Conservation (phyloP, 164 flowering plant species). For the Nelumbo lutea region DNA sequence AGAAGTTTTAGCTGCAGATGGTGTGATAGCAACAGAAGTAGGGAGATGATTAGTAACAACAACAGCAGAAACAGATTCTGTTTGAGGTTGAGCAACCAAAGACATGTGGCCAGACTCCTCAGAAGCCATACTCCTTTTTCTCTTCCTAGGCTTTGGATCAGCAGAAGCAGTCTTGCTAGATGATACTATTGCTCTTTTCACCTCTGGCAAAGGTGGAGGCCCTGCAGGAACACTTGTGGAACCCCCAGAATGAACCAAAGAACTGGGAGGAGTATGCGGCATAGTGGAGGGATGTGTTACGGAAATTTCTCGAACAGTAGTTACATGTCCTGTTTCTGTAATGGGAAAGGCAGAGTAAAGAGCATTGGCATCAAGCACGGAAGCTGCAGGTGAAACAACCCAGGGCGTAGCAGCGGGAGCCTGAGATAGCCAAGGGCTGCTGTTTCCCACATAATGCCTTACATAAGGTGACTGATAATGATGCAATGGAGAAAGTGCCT, state of each 20-base stretch:
- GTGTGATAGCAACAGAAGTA: conserved; percentile 30
- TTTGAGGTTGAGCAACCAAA: conserved; percentile 28
- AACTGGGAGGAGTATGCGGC: conserved; percentile 35
- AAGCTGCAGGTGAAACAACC: conserved; percentile 56
- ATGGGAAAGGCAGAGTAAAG: conserved; percentile 42
- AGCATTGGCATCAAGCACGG: conserved; percentile 37
- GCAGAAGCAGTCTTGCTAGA: conserved; percentile 30
- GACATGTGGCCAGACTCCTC: conserved; percentile 36
- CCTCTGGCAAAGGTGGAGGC: conserved; percentile 32
- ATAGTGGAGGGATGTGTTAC: conserved; percentile 27
- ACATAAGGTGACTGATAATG: conserved; percentile 60
- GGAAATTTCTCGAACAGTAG: conserved; percentile 52
- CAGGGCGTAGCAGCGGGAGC: conserved; percentile 54
- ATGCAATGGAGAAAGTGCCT: conserved; percentile 49
- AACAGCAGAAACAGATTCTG: conserved; percentile 26
- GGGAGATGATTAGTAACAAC: conserved; percentile 18
- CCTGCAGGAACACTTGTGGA: conserved; percentile 32
- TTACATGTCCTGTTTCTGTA: conserved; percentile 55
- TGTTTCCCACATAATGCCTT: conserved; percentile 50
- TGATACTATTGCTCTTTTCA: conserved; percentile 23
- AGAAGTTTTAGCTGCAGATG: conserved; percentile 27
- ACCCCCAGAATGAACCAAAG: conserved; percentile 27
- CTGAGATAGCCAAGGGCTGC: conserved; percentile 62
- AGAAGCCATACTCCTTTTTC: conserved; percentile 45
- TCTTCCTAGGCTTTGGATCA: conserved; percentile 65